A percentile compares a stretch with the other conserved stretches of the same genome.
phyloP scores from a whole-genome alignment of 352 stramenopile genomes.

The Aphanomyces astaci region DNA sequence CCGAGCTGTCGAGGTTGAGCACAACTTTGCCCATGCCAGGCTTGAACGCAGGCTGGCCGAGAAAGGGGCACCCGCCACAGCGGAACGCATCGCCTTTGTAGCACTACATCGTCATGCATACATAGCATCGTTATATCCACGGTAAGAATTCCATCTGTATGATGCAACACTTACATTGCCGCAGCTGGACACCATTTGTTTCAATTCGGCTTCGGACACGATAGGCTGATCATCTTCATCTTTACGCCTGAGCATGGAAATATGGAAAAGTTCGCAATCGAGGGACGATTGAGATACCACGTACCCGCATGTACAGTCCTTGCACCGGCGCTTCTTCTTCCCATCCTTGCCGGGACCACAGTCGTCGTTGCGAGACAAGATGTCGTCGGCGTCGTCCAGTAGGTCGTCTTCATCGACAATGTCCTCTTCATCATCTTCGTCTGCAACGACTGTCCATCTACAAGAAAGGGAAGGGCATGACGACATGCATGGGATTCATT shows the following conservation, averaged over 20 bases:
- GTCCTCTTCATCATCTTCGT: conserved; percentile 59
- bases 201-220: conserved; percentile 62
- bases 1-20: conserved; percentile 66
- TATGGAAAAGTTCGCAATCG: neutral
- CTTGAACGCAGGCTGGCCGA: conserved; percentile 95
- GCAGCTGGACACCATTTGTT: conserved; percentile 72
- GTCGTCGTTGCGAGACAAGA: conserved; percentile 62
- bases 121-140: too few relatives aligned
- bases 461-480: neutral
- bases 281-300: conserved; percentile 19
- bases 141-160: too few relatives aligned
- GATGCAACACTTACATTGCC: conserved; percentile 70
- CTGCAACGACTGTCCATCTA: conserved; percentile 59
- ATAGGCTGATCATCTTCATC: conserved; percentile 62
- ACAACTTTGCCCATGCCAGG: conserved; percentile 81
- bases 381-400: conserved; percentile 76
- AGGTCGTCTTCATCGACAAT: conserved; percentile 81
- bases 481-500: too few relatives aligned
- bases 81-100: conserved; percentile 96
- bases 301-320: conserved; percentile 95
- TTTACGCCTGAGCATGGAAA: conserved; percentile 47
- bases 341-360: conserved; percentile 73
- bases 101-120: conserved; percentile 71
- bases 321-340: conserved; percentile 93
- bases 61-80: conserved; percentile 93